Evolutionary conservation across 2,329 filamentous ascomycete species (phyloP), one percentile per base, ranked within the genome.

Genomic region (Thielaviopsis populi): DNA sequence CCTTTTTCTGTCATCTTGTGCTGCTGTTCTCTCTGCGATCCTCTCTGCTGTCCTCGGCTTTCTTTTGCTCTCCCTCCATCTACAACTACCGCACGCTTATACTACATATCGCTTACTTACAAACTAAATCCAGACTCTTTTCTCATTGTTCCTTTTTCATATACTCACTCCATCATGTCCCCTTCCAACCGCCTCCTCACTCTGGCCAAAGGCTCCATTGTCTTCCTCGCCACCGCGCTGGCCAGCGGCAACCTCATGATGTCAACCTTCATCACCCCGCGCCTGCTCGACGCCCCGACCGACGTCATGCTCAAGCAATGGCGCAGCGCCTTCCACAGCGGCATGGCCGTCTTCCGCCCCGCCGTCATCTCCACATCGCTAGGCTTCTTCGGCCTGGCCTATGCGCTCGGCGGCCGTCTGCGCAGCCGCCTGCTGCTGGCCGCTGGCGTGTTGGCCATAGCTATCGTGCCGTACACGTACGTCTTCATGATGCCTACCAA

Each of bases 291-390:
- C 19, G 50, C 64, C 10, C 64, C 64, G 22, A 54, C 42, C 11
- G 33, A 54, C 15, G 53, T 41, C 30, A 65, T 65, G 64, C 60
- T 65, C 22, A 33, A 40, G 17, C 64, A 63, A 46, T 65, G 64
- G 64, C 64, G 64, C 42, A 62, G 43, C 30, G 53, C 56, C 41
- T 65, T 60, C 33, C 7, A 33, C 15, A 24, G 15, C 1, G 60
- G 61, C 11, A 62, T 63, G 60, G 6, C 30, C 13, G 13, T 65
- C 33, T 65, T 63, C 60, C 54, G 56, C 30, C 54, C 50, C 11
- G 56, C 56, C 15, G 63, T 65, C 15, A 27, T 59, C n/a, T 13
- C 54, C 22, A 59, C 30, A 3, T 22, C 41, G 15, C 19, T 30
- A 11, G 64, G 60, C 22, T 65, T 59, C 43, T 27, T 63, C 3